A percentile compares a stretch with the other conserved stretches of the same genome.
Evolutionary conservation across 2,329 filamentous ascomycete species (phyloP).

Genomic region (Monilinia aucupariae): DNA sequence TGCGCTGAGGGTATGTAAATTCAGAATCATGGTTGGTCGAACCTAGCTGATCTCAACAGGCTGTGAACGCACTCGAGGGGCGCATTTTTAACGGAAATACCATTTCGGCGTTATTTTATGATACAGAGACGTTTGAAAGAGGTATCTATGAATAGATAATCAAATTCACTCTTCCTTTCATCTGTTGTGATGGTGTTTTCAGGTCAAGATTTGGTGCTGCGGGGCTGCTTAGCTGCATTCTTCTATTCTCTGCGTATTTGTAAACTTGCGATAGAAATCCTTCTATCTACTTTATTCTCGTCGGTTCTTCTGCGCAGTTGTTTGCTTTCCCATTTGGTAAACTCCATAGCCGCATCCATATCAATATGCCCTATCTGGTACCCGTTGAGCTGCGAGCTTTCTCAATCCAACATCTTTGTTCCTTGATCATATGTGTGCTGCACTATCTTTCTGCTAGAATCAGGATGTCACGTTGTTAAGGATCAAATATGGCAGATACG

Average conservation of each 20-base stretch:
- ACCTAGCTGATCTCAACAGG: conserved; percentile 45
- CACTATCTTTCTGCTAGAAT: neutral
- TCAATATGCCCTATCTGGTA: neutral
- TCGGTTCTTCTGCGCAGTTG: no score
- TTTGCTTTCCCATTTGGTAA: neutral
- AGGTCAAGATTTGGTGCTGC: neutral
- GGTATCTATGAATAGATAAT: conserved; percentile 45
- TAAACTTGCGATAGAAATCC: neutral
- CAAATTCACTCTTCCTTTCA: neutral
- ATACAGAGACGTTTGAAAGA: conserved; percentile 73
- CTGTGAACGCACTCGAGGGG: conserved; percentile 83
- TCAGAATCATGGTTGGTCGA: conserved; percentile 2
- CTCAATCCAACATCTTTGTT: neutral
- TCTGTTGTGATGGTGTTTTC: neutral
- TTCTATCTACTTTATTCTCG: neutral
- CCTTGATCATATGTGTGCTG: neutral
- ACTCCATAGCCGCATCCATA: neutral
- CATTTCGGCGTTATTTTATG: conserved; percentile 77
- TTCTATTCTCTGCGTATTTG: neutral
- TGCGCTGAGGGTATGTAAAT: conserved; percentile 65
- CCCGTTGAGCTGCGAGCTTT: neutral
- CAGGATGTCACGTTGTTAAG: no score
- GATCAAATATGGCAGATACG: no score
- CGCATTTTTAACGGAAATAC: conserved; percentile 82
- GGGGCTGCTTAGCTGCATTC: neutral